phyloP scores from a whole-genome alignment of 257 asterid genomes.

The Solanum chmielewskii region DNA sequence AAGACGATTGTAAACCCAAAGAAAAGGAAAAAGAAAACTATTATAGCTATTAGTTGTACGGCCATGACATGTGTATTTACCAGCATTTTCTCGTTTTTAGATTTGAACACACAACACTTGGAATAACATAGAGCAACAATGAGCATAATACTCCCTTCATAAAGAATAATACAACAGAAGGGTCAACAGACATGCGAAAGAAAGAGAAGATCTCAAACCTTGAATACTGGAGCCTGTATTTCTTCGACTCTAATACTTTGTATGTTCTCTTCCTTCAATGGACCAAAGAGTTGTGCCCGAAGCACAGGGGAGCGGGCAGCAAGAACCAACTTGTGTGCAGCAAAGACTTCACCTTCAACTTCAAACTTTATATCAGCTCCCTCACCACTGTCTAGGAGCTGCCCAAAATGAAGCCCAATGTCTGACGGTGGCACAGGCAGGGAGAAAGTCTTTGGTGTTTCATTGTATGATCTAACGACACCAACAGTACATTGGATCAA shows the following conservation, averaged over 20 bases:
- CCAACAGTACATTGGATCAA: conserved; percentile 10
- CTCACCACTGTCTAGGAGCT: conserved; percentile 7
- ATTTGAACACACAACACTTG: neutral
- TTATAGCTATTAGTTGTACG: neutral
- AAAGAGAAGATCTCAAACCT: neutral
- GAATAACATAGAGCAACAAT: neutral
- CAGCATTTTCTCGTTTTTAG: neutral
- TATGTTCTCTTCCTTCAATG: conserved; percentile 6
- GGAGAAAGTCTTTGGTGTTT: conserved; percentile 6
- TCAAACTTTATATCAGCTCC: conserved; percentile 10
- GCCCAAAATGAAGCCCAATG: conserved; percentile 9
- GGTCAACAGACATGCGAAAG: neutral
- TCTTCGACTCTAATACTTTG: conserved; percentile 10
- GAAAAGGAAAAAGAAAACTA: neutral
- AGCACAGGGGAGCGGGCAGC: conserved; percentile 19
- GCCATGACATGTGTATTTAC: neutral
- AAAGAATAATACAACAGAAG: neutral
- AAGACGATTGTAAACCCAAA: neutral
- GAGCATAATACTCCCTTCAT: neutral
- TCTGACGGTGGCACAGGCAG: conserved; percentile 1
- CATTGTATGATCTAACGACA: conserved; percentile 9
- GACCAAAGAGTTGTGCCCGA: conserved; percentile 14
- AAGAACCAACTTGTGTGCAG: conserved; percentile 13
- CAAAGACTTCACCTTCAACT: conserved; percentile 7
- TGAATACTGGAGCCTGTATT: conserved; percentile 4